Conservation (phyloP, 2,329 filamentous ascomycete species). For the Pseudopithomyces chartarum region DNA sequence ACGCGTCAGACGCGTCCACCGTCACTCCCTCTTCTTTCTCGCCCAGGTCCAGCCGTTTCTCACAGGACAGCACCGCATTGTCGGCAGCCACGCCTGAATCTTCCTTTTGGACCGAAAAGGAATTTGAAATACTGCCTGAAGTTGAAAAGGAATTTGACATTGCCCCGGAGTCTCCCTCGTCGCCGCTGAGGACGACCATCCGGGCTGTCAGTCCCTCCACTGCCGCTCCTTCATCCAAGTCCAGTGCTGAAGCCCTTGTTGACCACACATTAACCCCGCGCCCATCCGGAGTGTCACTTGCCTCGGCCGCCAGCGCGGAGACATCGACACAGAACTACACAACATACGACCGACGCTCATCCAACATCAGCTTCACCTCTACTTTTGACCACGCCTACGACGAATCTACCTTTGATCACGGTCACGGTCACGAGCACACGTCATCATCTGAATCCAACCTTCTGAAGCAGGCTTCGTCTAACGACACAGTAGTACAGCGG, state of each 20-base stretch:
- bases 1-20: constrained; percentile 46
- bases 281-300: constrained; percentile 44
- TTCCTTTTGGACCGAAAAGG: constrained; percentile 34
- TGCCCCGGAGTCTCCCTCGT: constrained; percentile 36
- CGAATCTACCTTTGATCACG: too few species aligned
- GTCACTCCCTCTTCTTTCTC: constrained; percentile 43
- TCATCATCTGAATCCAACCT: constrained; percentile 34
- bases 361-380: constrained; percentile 32
- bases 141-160: constrained; percentile 36
- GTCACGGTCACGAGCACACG: constrained; percentile 25
- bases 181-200: constrained; percentile 37
- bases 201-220: constrained; percentile 44
- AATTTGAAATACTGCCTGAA: constrained; percentile 41
- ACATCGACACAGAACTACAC: constrained; percentile 18
- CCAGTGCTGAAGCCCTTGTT: constrained; percentile 31
- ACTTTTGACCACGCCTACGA: constrained; percentile 27
- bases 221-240: constrained; percentile 43
- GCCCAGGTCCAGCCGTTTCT: constrained; percentile 45
- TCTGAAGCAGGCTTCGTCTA: constrained; percentile 39
- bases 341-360: constrained; percentile 34
- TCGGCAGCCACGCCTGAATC: constrained; percentile 39
- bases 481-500: constrained; percentile 34
- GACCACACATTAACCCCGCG: constrained; percentile 42
- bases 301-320: constrained; percentile 35
- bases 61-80: constrained; percentile 46